Evolutionary conservation across 768 basidiomycete species (phyloP).

Genomic region (Hygrophorus russula): DNA sequence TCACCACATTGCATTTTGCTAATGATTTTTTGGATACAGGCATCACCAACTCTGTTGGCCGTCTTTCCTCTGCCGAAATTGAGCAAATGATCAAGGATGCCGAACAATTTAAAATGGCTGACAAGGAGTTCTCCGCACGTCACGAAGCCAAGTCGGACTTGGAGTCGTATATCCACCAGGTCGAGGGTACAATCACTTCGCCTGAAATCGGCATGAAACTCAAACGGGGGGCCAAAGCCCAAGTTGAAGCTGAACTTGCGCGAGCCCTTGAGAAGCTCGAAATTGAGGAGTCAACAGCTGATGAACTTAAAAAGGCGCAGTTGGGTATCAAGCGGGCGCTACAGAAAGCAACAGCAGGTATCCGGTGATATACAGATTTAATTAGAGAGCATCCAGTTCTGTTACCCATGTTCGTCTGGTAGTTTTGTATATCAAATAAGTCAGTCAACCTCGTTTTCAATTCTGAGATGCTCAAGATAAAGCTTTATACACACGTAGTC

Average conservation of each 20-base stretch:
- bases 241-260: constrained; percentile 96
- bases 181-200: constrained; percentile 91
- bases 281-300: constrained; percentile 87
- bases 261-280: constrained; percentile 98
- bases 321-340: constrained; percentile 92
- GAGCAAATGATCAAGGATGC: constrained; percentile 99
- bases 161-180: constrained; percentile 95
- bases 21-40: constrained; percentile 27
- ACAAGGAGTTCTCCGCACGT: constrained; percentile 96
- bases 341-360: constrained; percentile 92
- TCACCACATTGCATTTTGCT: constrained; percentile 1
- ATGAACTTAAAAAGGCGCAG: constrained; percentile 95
- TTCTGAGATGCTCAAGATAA: background rate
- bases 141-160: constrained; percentile 98
- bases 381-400: constrained; percentile 6
- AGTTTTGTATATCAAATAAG: constrained; percentile 5
- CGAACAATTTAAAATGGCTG: constrained; percentile 91
- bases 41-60: constrained; percentile 99
- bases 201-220: constrained; percentile 98
- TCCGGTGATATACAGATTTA: constrained; percentile 43
- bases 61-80: constrained; percentile 94
- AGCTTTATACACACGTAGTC: constrained; percentile 63
- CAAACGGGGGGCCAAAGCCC: constrained; percentile 90
- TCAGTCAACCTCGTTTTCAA: constrained; percentile 1
- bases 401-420: constrained; percentile 12